Base-by-base conservation (phyloP, 1,139 yeast genomes). In the Lodderomyces elongisporus region DNA sequence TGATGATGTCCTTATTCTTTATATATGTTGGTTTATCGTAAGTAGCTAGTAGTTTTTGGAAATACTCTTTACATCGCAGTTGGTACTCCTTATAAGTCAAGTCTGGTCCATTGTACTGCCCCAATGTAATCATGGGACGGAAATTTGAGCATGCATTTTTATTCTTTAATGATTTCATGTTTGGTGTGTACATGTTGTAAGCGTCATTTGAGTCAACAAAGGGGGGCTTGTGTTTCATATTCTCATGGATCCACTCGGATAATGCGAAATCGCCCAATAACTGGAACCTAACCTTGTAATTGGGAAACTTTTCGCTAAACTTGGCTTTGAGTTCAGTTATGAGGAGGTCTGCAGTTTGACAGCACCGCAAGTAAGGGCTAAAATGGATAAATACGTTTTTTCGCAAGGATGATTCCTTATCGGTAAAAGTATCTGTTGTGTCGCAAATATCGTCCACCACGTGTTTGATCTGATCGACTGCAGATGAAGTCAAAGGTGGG, bases 181-280 rank as follows among this genome's bases (percentile, higher is more conserved):
- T 68, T 22, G 73, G 72, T 4, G 70, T 67, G 40, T 66, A 68
- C 72, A 68, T 65, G 40, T 65, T 62, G 46, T 68, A 68, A 4
- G 73, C 74, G 43, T 66, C 73, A 38, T 63, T 64, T 24, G 71
- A 62, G 47, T 67, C 74, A 17, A 51, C 42, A 39, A 63, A 66
- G 3, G 72, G 73, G 4, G 74, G 73, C 41, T 66, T 62, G 34
- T 62, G 56, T 33, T 51, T 52, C 74, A 67, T 67, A 31, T 60
- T 56, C 36, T 66, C 73, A 40, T 68, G 74, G 39, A 68, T 56
- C 74, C 74, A 68, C 44, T 68, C 74, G 32, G 68, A 60, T 23
- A 67, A 49, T 10, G 74, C 74, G 53, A 68, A 67, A 46, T 68
- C 74, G 3, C 73, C 69, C 32, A 67, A 46, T 21, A 68, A 49